Conservation (phyloP, 176 grass and related monocot species). For the Ensete glaucum region DNA sequence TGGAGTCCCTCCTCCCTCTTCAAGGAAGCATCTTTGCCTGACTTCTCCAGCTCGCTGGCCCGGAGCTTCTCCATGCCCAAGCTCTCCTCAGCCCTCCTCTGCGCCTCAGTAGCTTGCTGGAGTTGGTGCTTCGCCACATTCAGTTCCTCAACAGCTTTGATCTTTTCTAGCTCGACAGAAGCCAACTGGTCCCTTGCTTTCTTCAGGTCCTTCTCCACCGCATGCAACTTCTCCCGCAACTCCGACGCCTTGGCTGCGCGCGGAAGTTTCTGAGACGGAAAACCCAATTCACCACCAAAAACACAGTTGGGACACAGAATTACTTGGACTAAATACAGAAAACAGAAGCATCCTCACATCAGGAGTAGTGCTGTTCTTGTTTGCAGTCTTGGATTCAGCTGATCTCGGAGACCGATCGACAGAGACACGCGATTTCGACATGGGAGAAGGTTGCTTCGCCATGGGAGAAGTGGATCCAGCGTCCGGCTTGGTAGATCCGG, state of each 20-base stretch:
- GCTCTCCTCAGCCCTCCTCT: slow-evolving; percentile 70
- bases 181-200: slow-evolving; percentile 60
- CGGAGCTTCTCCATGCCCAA: slow-evolving; percentile 71
- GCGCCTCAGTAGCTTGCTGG: slow-evolving; percentile 58
- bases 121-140: slow-evolving; percentile 67
- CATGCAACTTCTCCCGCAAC: slow-evolving; percentile 23
- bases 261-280: slow-evolving; percentile 46
- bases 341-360: slow-evolving; percentile 40
- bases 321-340: not conserved
- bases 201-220: slow-evolving; percentile 39
- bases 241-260: slow-evolving; percentile 23
- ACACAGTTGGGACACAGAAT: not conserved
- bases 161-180: slow-evolving; percentile 58
- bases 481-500: not conserved
- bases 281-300: not conserved
- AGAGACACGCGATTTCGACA: slow-evolving; percentile 39
- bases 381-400: slow-evolving; percentile 52
- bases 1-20: slow-evolving; percentile 61
- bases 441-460: slow-evolving; percentile 19
- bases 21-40: slow-evolving; percentile 46
- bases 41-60: slow-evolving; percentile 64
- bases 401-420: slow-evolving; percentile 72
- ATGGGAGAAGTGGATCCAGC: slow-evolving; percentile 1
- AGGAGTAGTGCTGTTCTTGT: slow-evolving; percentile 52
- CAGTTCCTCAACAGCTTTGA: slow-evolving; percentile 49